Evolutionary conservation across 1,284 basidiomycete species (phyloP), one percentile per base, ranked within the genome.

Genomic region (Sanghuangporus sanghuang): DNA sequence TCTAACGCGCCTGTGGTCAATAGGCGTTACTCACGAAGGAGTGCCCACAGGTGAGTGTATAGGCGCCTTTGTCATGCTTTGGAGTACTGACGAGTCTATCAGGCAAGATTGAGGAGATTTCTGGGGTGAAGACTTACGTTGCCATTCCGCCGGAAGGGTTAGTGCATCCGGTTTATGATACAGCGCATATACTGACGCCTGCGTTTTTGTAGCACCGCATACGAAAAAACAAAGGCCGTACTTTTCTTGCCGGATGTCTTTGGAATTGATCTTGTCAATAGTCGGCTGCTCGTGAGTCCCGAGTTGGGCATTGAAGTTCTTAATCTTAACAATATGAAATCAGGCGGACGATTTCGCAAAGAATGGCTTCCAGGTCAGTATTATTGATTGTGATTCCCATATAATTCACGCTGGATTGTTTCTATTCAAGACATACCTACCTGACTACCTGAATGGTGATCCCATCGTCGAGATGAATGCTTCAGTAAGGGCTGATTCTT

Each of bases 311-410:
- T 11, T n/a, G 16, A 40, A 27, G 27, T 52, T 21, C 11, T 9
- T 12, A 18, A 12, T 44, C 12, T 21, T 27, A 36, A 49, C 6
- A 14, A 18, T 46, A 46, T 46, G 16, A n/a, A 23, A 46, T 21
- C 18, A 66, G 39, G 84, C 79, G 12, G 92, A 93, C 69, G 86
- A 85, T 70, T 92, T 87, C 74, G 89, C 90, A 16, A 77, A 77
- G 35, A 87, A 89, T 67, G 90, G 90, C 11, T 88, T 83, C 79
- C 84, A 85, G 73, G 83, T 84, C 64, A 38, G 71, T 63, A 36
- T n/a, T 9, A 9, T 39, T 38, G 0, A 0, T 48, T 16, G 14
- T 1, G 39, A 6, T 14, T 46, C 27, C 63, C 23, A 49, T 36
- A 21, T 50, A 18, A 12, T 21, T 23, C 32, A 12, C 6, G 12